Base-by-base conservation (phyloP, 148 eudicot species). In the Amaranthus hypochondriacus region DNA sequence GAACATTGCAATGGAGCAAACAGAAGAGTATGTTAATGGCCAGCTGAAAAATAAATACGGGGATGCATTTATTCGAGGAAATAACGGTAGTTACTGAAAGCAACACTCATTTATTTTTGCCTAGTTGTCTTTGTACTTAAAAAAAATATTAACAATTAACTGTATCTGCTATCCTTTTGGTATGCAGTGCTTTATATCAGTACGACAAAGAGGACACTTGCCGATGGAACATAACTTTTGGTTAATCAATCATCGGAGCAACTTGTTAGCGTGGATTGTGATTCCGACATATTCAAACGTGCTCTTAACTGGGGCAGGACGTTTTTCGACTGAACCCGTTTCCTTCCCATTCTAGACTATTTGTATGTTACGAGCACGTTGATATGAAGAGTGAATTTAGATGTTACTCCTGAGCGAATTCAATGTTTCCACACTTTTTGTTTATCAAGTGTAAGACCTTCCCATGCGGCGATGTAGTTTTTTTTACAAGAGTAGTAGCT, bases 1-100 rank as follows among this genome's bases (percentile, higher is more conserved):
- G 98, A 94, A 94, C 69, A 94, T 94, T 48, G 98, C 97, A 55
- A 94, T 94, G 98, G 98, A 89, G 87, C 98, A 94, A 81, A 94
- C 98, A 49, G 98, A 94, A 79, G 97, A 94, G 82, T 94, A 94
- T 62, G 98, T 94, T 21, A 94, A 94, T 39, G 98, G 98, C 56
- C 98, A 94, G 76, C 83, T 91, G 81, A 94, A 94, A 77, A 94
- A 94, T 60, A 94, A 91, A 73, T 94, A 94, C 21, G 98, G 98
- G 5, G 98, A 94, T 82, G 98, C 98, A 39, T 94, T 94, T 54
- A 91, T 94, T 72, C 90, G 97, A 42, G 98, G 98, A 77, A 94
- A 94, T 83, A 94, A 94, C 69, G 98, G 98, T 91, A 84, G 70
- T 43, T 55, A 48, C 64, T 39, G 7, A 18, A 12, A 69, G 46